These are phyloP conservation scores for Aspergillus costaricaensis DNA, from an alignment of 2,329 filamentous ascomycete genomes.

Conservation along the genomic window DNA sequence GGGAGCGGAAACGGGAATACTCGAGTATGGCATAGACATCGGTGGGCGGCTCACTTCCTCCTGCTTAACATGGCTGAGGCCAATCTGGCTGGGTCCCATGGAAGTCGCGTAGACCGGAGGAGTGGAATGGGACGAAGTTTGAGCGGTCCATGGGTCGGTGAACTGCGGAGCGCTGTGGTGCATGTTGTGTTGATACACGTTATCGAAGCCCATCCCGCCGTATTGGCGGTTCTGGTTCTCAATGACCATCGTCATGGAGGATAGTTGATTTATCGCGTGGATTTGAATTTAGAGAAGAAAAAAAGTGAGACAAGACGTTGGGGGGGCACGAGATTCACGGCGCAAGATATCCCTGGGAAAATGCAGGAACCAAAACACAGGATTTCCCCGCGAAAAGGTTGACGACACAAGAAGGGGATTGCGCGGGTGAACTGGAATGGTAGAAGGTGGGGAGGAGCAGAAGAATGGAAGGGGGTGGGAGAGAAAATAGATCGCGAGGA, in stretches of 20 bases:
- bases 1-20: conserved; percentile 71
- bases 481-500: conserved; percentile 14
- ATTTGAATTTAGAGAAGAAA: neutral
- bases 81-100: conserved; percentile 60
- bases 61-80: conserved; percentile 60
- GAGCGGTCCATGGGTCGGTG: conserved; percentile 79
- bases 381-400: conserved; percentile 3
- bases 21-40: conserved; percentile 70
- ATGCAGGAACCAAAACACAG: conserved; percentile 3
- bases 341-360: conserved; percentile 4
- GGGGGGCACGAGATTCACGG: conserved; percentile 4
- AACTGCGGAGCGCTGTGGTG: conserved; percentile 69
- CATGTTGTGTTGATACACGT: conserved; percentile 70
- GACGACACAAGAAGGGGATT: neutral
- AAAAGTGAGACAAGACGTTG: neutral
- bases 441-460: conserved; percentile 2
- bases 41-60: conserved; percentile 58
- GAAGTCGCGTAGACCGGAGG: conserved; percentile 63
- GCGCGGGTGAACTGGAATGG: conserved; percentile 1
- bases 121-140: conserved; percentile 58
- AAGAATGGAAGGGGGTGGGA: conserved; percentile 1
- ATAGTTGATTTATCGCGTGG: conserved; percentile 16
- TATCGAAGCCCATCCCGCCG: conserved; percentile 77
- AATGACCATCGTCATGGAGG: conserved; percentile 91
- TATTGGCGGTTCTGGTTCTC: conserved; percentile 83